Conservation (phyloP, 345 rosid species). For the Atalantia buxifolia region DNA sequence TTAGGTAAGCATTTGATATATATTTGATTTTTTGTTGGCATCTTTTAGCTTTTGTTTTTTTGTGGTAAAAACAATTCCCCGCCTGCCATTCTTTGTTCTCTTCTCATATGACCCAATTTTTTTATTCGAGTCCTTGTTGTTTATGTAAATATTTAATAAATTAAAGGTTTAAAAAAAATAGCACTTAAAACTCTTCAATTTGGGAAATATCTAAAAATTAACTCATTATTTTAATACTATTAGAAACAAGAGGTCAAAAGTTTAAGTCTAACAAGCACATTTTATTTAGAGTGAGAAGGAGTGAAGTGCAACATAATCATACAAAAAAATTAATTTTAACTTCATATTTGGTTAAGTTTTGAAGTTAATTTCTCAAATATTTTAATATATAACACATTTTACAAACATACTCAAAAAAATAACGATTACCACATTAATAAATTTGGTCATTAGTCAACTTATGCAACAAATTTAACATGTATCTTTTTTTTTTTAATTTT, state of each 20-base stretch:
- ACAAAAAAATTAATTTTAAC: no score
- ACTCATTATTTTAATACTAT: not conserved
- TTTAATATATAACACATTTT: no score
- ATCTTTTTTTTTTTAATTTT: no score
- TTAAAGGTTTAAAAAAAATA: not conserved
- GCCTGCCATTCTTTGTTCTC: not conserved
- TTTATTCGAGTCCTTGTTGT: not conserved
- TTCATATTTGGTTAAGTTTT: no score
- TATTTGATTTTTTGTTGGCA: not conserved
- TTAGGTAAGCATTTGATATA: not conserved
- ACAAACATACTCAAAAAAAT: no score
- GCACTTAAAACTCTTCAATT: not conserved
- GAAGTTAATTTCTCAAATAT: no score
- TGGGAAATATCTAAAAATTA: not conserved
- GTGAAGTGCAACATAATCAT: no score
- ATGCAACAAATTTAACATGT: no score
- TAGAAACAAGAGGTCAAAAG: not conserved
- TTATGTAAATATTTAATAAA: not conserved
- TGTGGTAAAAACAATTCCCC: not conserved
- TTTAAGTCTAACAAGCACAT: no score
- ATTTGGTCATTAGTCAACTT: no score
- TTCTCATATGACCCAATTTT: not conserved
- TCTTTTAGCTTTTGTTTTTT: not conserved
- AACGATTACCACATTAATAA: no score
- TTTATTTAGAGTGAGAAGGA: no score